Evolutionary conservation across 768 basidiomycete species (phyloP).

Genomic region (Fomitopsis serialis): DNA sequence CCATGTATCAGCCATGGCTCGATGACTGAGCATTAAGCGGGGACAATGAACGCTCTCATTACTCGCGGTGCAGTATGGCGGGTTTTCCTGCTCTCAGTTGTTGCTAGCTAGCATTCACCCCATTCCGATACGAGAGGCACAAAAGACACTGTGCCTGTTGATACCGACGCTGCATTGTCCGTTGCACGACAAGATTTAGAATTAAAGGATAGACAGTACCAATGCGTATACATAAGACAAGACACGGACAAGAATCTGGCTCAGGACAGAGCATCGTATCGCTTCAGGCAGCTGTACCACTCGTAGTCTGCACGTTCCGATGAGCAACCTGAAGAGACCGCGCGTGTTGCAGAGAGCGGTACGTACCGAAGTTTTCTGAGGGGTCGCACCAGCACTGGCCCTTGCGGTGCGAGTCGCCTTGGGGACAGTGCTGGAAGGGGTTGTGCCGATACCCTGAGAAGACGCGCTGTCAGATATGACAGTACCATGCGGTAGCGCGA

Average conservation of each 20-base stretch:
- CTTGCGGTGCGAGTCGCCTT: constrained; percentile 63
- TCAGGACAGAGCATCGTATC: constrained; percentile 62
- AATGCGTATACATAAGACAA: not conserved
- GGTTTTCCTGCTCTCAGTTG: no score
- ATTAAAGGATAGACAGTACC: not conserved
- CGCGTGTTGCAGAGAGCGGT: not conserved
- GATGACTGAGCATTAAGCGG: no score
- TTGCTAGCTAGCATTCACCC: no score
- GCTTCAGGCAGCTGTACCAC: constrained; percentile 85
- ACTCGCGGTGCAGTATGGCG: no score
- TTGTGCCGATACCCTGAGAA: constrained; percentile 72
- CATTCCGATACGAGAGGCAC: no score
- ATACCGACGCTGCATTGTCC: no score
- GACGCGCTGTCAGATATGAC: not conserved
- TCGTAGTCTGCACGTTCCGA: constrained; percentile 51
- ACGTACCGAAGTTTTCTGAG: constrained; percentile 67
- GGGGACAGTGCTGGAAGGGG: constrained; percentile 91
- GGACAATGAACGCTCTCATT: no score
- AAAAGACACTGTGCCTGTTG: no score
- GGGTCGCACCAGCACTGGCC: constrained; percentile 88
- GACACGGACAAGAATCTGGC: not conserved
- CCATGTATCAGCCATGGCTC: no score
- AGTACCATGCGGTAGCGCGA: not conserved
- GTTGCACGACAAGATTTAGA: not conserved
- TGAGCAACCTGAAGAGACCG: constrained; percentile 1